Conservation (phyloP, 345 rosid species). For the Boechera retrofracta region DNA sequence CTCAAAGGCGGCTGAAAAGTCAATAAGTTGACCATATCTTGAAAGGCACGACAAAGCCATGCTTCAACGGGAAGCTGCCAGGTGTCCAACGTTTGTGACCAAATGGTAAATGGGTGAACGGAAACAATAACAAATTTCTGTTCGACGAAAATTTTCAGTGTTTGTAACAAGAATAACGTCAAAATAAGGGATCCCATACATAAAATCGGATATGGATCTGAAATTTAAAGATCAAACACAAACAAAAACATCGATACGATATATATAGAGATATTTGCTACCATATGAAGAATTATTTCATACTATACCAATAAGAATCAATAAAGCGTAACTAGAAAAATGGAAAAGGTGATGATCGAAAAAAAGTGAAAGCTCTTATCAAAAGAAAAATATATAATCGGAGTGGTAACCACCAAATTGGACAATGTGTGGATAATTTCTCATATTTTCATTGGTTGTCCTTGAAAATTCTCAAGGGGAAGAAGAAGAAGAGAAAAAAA, state of each 20-base stretch:
- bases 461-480: constrained; percentile 34
- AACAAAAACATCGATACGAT: not conserved
- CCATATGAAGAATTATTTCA: constrained; percentile 1
- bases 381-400: not conserved
- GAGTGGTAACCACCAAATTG: constrained; percentile 37
- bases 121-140: not conserved
- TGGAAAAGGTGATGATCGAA: constrained; percentile 14
- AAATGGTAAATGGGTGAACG: constrained; percentile 15
- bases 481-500: not conserved
- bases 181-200: not conserved
- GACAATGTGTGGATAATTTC: constrained; percentile 36
- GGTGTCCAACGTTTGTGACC: constrained; percentile 28
- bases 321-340: constrained; percentile 7
- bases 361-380: constrained; percentile 7
- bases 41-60: constrained; percentile 37
- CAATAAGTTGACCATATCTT: constrained; percentile 44
- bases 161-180: constrained; percentile 11
- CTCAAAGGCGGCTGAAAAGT: constrained; percentile 22
- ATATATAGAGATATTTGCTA: constrained; percentile 9
- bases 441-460: constrained; percentile 21
- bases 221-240: not conserved
- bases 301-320: not conserved
- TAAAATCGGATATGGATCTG: not conserved
- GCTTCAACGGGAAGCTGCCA: constrained; percentile 46
- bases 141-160: not conserved